Evolutionary conservation across 2,329 filamentous ascomycete species (phyloP).

Genomic region (Talaromyces pinophilus): DNA sequence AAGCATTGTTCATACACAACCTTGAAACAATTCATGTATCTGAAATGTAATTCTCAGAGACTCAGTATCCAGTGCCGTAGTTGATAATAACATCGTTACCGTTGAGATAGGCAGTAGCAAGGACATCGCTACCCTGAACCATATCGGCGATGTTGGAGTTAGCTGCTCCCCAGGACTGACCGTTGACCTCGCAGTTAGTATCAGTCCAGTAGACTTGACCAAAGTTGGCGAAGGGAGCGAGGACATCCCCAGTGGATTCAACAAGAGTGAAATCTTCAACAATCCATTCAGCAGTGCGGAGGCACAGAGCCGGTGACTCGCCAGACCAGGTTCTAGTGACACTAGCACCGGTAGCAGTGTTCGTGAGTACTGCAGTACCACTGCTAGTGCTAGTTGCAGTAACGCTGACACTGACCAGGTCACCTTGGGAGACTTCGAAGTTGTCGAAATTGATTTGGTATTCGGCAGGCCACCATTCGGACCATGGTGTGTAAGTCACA

Average conservation of each 20-base stretch:
- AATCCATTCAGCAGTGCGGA: slow-evolving; percentile 20
- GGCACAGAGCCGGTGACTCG: slow-evolving; percentile 16
- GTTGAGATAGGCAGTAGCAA: slow-evolving; percentile 17
- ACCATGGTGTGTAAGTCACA: slow-evolving; percentile 17
- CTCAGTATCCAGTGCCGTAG: slow-evolving; percentile 19
- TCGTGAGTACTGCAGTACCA: slow-evolving; percentile 16
- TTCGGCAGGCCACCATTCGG: slow-evolving; percentile 20
- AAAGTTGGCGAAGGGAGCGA: slow-evolving; percentile 18
- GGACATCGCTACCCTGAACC: slow-evolving; percentile 17
- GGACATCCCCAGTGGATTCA: slow-evolving; percentile 3
- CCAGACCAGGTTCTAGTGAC: slow-evolving; percentile 15
- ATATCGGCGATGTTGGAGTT: slow-evolving; percentile 20
- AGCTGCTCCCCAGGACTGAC: slow-evolving; percentile 14
- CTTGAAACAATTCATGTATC: not conserved
- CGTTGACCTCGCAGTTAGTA: slow-evolving; percentile 4
- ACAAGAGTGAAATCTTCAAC: slow-evolving; percentile 19
- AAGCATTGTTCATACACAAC: not conserved
- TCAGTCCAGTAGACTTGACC: slow-evolving; percentile 16
- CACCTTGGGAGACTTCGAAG: slow-evolving; percentile 19
- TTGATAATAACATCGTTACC: slow-evolving; percentile 22
- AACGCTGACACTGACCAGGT: slow-evolving; percentile 16
- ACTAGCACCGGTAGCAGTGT: slow-evolving; percentile 7
- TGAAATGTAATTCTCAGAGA: not conserved
- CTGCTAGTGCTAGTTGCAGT: slow-evolving; percentile 19
- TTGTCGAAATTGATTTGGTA: slow-evolving; percentile 15